Evolutionary conservation across 108 stramenopile genomes (phyloP).

Genomic region (Conticribra weissflogii): DNA sequence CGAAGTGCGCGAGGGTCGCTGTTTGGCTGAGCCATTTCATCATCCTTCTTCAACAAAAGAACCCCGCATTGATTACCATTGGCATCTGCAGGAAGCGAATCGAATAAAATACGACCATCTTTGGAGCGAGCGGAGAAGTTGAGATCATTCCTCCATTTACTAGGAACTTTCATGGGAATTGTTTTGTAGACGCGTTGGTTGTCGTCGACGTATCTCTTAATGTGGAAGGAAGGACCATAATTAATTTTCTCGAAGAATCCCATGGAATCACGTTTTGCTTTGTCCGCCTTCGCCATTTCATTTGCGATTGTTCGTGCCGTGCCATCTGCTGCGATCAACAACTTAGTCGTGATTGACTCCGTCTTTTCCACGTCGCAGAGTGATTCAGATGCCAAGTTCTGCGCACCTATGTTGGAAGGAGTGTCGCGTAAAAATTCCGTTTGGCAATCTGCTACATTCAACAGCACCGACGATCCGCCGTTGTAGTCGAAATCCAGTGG

Average conservation of each 20-base stretch:
- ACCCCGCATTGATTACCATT: conserved; percentile 77
- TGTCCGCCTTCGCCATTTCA: conserved; percentile 61
- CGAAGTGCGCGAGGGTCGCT: conserved; percentile 62
- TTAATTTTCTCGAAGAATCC: conserved; percentile 48
- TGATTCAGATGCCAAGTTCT: conserved; percentile 8
- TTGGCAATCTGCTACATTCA: conserved; percentile 20
- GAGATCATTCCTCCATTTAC: conserved; percentile 73
- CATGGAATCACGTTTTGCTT: conserved; percentile 43
- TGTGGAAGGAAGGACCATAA: conserved; percentile 55
- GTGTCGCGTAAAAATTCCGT: conserved; percentile 7
- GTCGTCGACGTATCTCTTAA: conserved; percentile 69
- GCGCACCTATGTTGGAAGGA: conserved; percentile 21
- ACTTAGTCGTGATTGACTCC: conserved; percentile 32
- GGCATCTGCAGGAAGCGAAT: conserved; percentile 85
- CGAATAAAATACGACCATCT: conserved; percentile 67
- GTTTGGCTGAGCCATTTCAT: conserved; percentile 61
- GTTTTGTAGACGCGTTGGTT: conserved; percentile 87
- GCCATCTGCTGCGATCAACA: conserved; percentile 81
- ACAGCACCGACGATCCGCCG: conserved; percentile 29
- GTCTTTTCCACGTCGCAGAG: conserved; percentile 40
- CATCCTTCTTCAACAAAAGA: conserved; percentile 75
- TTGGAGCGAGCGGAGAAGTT: conserved; percentile 84
- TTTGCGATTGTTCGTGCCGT: conserved; percentile 71
- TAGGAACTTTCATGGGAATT: conserved; percentile 73
- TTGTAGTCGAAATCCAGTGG: conserved; percentile 60